Base-by-base conservation (phyloP, 805 yeast genomes). In the Sungouiella thailandica region DNA sequence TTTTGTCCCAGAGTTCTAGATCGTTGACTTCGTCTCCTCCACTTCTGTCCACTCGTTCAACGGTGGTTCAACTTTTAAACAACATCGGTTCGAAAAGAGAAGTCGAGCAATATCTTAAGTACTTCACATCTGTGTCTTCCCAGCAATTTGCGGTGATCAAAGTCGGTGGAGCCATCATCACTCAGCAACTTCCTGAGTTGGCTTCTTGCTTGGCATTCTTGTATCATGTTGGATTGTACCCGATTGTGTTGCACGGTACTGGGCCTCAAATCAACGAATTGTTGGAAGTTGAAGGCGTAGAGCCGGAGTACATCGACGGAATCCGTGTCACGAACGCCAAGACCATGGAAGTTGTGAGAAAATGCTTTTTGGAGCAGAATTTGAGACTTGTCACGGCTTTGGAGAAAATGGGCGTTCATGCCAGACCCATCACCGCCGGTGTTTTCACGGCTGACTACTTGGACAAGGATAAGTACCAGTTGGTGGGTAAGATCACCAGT, bases 101-200 rank as follows among this genome's bases (percentile, higher is more conserved):
- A 64, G 98, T 93, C 28, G 98, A 93, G 60, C 99, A 93, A 62
- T 93, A 93, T 62, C 74, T 93, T 53, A 89, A 88, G 59, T 90
- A 90, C 61, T 93, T 93, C 71, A 89, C 97, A 1, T 87, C 96
- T 20, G 97, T 93, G 12, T 81, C 88, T 5, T 89, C 88, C 48
- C 97, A 93, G 58, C 97, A 93, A 54, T 93, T 93, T 53, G 99
- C 99, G 3, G 96, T 93, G 28, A 93, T 93, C 62, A 93, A 93
- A 60, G 98, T 93, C 28, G 99, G 99, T 25, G 99, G 99, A 44
- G 99, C 98, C 24, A 90, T 93, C 52, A 93, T 93, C 59, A 90
- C 97, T 29, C 94, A 93, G 49, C 93, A 90, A 51, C 67, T 93
- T 43, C 83, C 88, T 7, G 96, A 90, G 63, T 69, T 93, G 49